Evolutionary conservation across 495 filamentous ascomycete species (phyloP).

Genomic region (Penicillium taxi): DNA sequence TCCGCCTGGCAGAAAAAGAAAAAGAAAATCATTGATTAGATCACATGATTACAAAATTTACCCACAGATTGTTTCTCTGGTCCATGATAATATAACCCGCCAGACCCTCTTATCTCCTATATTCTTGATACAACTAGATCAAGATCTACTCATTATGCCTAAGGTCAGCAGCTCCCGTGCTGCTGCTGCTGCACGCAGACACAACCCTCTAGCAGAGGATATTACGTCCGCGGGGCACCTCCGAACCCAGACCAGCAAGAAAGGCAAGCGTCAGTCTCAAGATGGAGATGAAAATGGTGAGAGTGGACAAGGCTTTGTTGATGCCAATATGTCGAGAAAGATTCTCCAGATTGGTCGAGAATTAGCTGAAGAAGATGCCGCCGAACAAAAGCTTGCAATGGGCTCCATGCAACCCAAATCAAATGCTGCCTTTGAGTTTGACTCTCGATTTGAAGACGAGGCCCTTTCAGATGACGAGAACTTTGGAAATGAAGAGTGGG

Average conservation of each 20-base stretch:
- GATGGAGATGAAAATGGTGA: constrained; percentile 50
- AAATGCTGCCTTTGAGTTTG: constrained; percentile 60
- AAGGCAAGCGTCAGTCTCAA: constrained; percentile 47
- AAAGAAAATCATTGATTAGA: constrained; percentile 22
- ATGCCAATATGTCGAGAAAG: constrained; percentile 76
- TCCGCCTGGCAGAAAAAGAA: constrained; percentile 29
- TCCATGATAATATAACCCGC: constrained; percentile 5
- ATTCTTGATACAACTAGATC: background rate
- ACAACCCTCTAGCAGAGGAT: constrained; percentile 69
- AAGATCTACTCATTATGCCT: constrained; percentile 28
- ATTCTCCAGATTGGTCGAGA: constrained; percentile 83
- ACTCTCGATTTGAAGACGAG: constrained; percentile 50
- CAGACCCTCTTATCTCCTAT: constrained; percentile 3
- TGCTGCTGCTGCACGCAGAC: constrained; percentile 41
- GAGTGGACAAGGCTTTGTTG: constrained; percentile 63
- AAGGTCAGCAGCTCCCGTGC: constrained; percentile 37
- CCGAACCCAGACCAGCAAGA: constrained; percentile 44
- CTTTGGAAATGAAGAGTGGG: constrained; percentile 49
- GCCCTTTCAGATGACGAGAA: constrained; percentile 50
- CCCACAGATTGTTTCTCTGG: constrained; percentile 25
- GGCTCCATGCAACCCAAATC: constrained; percentile 21
- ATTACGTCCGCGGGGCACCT: constrained; percentile 57
- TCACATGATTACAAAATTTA: constrained; percentile 37
- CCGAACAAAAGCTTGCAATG: constrained; percentile 34
- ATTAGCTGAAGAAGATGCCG: constrained; percentile 65